These are phyloP conservation scores for Alternaria tenuissima DNA, from an alignment of 2,329 filamentous ascomycete genomes.

Conservation along the genomic window DNA sequence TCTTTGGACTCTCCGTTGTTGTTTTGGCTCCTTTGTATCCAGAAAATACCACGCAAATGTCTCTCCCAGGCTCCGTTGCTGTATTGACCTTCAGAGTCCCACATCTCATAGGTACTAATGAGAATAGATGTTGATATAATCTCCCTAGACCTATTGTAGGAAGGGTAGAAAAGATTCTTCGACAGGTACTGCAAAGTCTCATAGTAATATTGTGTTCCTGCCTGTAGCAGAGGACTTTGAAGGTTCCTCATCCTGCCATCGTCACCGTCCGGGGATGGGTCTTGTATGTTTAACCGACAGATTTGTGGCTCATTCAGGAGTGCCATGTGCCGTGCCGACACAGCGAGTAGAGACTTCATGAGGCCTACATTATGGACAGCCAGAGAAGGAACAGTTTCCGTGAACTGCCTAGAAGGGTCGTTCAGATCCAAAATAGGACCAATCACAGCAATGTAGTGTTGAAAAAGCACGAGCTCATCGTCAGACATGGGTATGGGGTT, in stretches of 20 bases:
- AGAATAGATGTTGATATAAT: conserved; percentile 67
- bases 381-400: conserved; percentile 43
- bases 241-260: conserved; percentile 20
- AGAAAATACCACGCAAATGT: conserved; percentile 71
- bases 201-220: conserved; percentile 64
- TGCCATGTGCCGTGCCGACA: conserved; percentile 62
- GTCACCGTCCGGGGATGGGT: conserved; percentile 29
- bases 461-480: conserved; percentile 51
- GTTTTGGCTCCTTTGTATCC: conserved; percentile 69
- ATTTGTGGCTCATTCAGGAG: conserved; percentile 45
- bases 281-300: conserved; percentile 37
- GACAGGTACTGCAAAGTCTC: conserved; percentile 70
- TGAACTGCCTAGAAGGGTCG: conserved; percentile 52
- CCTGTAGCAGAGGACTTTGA: conserved; percentile 48
- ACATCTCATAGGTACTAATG: conserved; percentile 72
- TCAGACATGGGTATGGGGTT: conserved; percentile 40
- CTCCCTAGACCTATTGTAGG: conserved; percentile 66
- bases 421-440: conserved; percentile 56
- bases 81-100: conserved; percentile 61
- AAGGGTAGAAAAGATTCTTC: conserved; percentile 65
- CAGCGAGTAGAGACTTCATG: conserved; percentile 65
- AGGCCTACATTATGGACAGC: conserved; percentile 64
- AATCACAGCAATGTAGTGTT: conserved; percentile 50
- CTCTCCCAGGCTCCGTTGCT: conserved; percentile 64
- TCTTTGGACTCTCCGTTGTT: conserved; percentile 65